Base-by-base conservation (phyloP, 1,139 yeast species). In the Taphrina flavorubra region DNA sequence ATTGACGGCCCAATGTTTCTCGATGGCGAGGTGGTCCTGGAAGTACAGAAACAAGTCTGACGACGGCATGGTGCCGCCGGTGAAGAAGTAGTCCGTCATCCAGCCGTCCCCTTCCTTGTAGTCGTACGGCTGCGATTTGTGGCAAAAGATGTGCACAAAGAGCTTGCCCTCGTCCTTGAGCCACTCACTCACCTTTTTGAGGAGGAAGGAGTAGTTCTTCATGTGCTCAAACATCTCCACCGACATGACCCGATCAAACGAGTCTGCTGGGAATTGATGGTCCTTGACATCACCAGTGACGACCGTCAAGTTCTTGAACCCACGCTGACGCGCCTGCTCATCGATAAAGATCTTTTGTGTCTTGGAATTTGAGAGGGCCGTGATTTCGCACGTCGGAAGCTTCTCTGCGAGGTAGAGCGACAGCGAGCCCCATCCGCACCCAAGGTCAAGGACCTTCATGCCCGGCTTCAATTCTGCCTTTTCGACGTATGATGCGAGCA, bases 381-480 rank as follows among this genome's bases (percentile, higher is more conserved):
- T 58, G 47, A 59, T 65, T 31, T 58, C 49, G 53, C 59, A 65
- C n/a, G 59, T 51, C 34, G 68, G 68, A 13, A 65, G 73, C 47
- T 65, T 57, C 59, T 74, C 72, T 14, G 80, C 82, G 51, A 80
- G 72, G 70, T 79, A 82, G 31, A 76, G 70, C 14, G 81, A 79
- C 63, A 81, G 80, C 18, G 82, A 75, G 0, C 82, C 83, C 6
- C 83, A 83, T 0, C 83, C 83, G 70, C 80, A 78, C 1, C 84
- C 84, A 16, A 81, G 80, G 71, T 81, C 83, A 31, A 81, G 75
- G 14, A 81, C 74, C 59, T 73, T 72, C 68, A 75, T 74, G 49
- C 75, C 74, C 4, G 78, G 76, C 69, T 77, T 74, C 58, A 81
- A 70, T 39, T 76, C 74, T 1, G 79, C 87, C 81, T 90, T 90